Evolutionary conservation across 2,329 filamentous ascomycete species (phyloP).

Genomic region (Sarocladiaceae sp.): DNA sequence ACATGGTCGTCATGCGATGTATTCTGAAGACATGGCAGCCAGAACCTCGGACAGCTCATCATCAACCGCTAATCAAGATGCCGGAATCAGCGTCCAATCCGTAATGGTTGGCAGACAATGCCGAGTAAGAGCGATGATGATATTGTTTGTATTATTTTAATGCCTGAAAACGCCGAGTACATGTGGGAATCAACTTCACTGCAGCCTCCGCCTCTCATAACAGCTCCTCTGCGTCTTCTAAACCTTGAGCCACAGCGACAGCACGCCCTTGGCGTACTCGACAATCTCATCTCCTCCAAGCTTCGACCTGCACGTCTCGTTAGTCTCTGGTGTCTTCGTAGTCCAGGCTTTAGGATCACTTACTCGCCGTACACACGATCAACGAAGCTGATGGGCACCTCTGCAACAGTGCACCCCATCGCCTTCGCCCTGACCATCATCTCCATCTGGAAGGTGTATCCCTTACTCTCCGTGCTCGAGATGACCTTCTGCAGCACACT

Average conservation of each 20-base stretch:
- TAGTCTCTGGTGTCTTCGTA: conserved; percentile 30
- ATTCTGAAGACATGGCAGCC: too few relatives aligned
- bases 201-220: conserved; percentile 15
- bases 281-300: conserved; percentile 92
- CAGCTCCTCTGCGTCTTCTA: conserved; percentile 26
- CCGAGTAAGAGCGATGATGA: neutral
- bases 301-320: conserved; percentile 31
- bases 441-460: conserved; percentile 99
- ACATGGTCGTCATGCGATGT: too few relatives aligned
- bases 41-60: too few relatives aligned
- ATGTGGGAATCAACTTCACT: conserved; percentile 19
- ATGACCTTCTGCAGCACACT: conserved; percentile 85
- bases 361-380: conserved; percentile 92
- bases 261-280: conserved; percentile 84
- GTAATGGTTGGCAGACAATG: conserved; percentile 16
- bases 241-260: conserved; percentile 72
- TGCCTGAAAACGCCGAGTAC: conserved; percentile 22
- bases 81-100: too few relatives aligned
- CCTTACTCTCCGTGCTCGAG: conserved; percentile 84
- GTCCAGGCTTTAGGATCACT: too few relatives aligned
- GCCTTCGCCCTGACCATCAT: conserved; percentile 97
- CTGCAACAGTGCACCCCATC: conserved; percentile 88
- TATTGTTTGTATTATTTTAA: neutral
- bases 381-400: conserved; percentile 95
- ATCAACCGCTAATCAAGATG: too few relatives aligned